phyloP scores from a whole-genome alignment of 2,329 filamentous ascomycete species.

The Chaetomiaceae sp. region DNA sequence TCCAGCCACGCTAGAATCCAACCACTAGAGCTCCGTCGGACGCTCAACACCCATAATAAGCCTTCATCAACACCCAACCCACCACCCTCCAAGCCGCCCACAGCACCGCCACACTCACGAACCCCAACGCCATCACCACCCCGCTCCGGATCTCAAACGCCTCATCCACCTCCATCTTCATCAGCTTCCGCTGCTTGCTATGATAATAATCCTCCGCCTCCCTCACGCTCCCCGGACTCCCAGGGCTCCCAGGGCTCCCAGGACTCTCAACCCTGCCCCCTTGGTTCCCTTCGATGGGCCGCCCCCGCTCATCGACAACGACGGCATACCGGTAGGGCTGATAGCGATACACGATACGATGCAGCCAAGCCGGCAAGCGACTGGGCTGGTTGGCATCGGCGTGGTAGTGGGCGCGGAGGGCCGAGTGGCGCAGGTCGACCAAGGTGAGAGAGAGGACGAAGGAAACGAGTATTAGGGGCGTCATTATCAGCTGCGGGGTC shows the following conservation, averaged over 20 bases:
- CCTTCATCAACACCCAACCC: constrained; percentile 20
- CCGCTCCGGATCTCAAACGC: constrained; percentile 56
- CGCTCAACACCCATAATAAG: constrained; percentile 3
- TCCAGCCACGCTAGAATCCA: no score
- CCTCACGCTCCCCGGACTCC: not conserved
- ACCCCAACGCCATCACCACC: constrained; percentile 49
- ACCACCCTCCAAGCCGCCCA: constrained; percentile 31
- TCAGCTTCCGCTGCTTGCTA: constrained; percentile 55
- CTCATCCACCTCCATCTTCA: constrained; percentile 58
- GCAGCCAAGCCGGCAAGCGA: constrained; percentile 39
- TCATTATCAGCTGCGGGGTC: constrained; percentile 46
- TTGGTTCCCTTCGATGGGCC: not conserved
- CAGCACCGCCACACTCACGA: constrained; percentile 31
- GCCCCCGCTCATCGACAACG: constrained; percentile 22
- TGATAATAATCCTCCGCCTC: constrained; percentile 42
- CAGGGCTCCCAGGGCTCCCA: constrained; percentile 11
- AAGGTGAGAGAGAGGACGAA: constrained; percentile 63
- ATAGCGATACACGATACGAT: constrained; percentile 38
- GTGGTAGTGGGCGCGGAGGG: constrained; percentile 43
- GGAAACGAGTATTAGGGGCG: constrained; percentile 58
- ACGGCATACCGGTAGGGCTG: constrained; percentile 37
- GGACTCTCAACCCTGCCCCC: not conserved
- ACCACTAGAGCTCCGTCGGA: no score
- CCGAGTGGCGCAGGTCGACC: constrained; percentile 55
- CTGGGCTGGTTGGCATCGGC: constrained; percentile 28